Percentiles rank a stretch among this genome's conserved stretches.
These are phyloP conservation scores for Rhodamnia rubescens DNA, from an alignment of 345 rosid genomes.

Conservation along the genomic window DNA sequence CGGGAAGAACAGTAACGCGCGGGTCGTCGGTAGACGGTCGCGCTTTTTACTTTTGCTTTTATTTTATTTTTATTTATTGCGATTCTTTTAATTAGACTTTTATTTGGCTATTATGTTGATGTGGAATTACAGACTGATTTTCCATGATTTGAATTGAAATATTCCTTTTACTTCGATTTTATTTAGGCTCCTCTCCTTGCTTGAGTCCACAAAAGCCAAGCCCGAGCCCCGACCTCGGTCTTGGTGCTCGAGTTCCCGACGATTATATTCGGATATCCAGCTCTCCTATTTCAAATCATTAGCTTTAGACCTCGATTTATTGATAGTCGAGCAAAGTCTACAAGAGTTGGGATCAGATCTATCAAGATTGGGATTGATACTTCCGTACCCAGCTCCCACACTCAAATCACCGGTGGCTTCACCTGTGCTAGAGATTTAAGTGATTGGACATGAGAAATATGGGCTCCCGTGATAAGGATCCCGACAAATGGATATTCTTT, in stretches of 20 bases:
- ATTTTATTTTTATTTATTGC: too few relatives aligned
- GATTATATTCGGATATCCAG: too few relatives aligned
- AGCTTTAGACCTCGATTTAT: accelerated
- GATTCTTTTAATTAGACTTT: neutral
- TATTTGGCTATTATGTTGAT: neutral
- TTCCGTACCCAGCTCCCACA: accelerated
- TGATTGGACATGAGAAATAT: too few relatives aligned
- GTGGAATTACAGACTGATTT: neutral
- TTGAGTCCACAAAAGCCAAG: neutral
- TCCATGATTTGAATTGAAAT: neutral
- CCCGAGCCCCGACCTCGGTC: accelerated
- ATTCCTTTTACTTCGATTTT: neutral
- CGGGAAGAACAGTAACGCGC: neutral
- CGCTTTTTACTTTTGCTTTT: too few relatives aligned
- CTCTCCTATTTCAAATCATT: too few relatives aligned
- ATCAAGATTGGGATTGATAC: too few relatives aligned
- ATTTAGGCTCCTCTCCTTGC: neutral
- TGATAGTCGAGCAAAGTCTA: accelerated
- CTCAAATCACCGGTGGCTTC: too few relatives aligned
- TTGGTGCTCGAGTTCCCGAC: accelerated
- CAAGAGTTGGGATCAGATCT: neutral
- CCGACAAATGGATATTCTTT: too few relatives aligned
- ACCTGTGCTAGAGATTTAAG: too few relatives aligned
- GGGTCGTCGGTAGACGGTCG: neutral
- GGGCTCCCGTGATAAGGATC: too few relatives aligned